phyloP scores from a whole-genome alignment of 2,329 filamentous ascomycete species.

The Aureobasidium sp. region DNA sequence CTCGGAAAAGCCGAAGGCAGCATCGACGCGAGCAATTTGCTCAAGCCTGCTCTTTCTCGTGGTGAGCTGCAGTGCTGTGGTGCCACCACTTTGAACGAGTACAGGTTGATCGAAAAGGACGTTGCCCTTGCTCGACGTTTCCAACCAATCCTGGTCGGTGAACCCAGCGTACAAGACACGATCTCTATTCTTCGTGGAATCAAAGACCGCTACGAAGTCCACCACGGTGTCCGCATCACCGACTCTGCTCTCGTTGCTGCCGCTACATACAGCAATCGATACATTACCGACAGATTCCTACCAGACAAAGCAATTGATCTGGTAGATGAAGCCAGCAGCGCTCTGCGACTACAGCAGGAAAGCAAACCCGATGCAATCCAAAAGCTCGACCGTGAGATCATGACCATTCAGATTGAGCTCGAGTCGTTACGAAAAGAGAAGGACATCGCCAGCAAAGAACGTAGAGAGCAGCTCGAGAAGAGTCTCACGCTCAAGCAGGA shows the following conservation, averaged over 20 bases:
- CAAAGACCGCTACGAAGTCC: slow-evolving; percentile 95
- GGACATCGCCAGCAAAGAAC: slow-evolving; percentile 79
- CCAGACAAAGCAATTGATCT: slow-evolving; percentile 96
- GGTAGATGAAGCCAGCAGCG: slow-evolving; percentile 90
- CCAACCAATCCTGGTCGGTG: slow-evolving; percentile 87
- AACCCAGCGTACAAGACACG: slow-evolving; percentile 83
- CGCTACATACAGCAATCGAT: slow-evolving; percentile 85
- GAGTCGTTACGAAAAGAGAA: slow-evolving; percentile 92
- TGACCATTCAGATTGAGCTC: slow-evolving; percentile 94
- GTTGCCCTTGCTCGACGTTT: slow-evolving; percentile 86
- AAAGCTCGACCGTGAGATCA: slow-evolving; percentile 84
- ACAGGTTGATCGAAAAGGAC: slow-evolving; percentile 90
- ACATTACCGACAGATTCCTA: slow-evolving; percentile 91
- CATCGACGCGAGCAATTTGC: slow-evolving; percentile 88
- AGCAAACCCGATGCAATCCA: slow-evolving; percentile 94
- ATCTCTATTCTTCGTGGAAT: slow-evolving; percentile 93
- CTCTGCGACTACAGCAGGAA: slow-evolving; percentile 84
- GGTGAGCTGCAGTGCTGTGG: slow-evolving; percentile 93
- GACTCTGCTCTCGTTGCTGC: slow-evolving; percentile 87
- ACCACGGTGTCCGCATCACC: slow-evolving; percentile 91
- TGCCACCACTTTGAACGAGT: slow-evolving; percentile 87
- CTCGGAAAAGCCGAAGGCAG: slow-evolving; percentile 92
- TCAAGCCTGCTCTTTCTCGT: slow-evolving; percentile 87
- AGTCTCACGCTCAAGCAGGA: slow-evolving; percentile 68
- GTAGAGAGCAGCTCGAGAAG: slow-evolving; percentile 73